Percentiles rank a stretch among this genome's conserved stretches.
Conservation (phyloP, 345 rosid species). For the Erysimum cheiranthoides region DNA sequence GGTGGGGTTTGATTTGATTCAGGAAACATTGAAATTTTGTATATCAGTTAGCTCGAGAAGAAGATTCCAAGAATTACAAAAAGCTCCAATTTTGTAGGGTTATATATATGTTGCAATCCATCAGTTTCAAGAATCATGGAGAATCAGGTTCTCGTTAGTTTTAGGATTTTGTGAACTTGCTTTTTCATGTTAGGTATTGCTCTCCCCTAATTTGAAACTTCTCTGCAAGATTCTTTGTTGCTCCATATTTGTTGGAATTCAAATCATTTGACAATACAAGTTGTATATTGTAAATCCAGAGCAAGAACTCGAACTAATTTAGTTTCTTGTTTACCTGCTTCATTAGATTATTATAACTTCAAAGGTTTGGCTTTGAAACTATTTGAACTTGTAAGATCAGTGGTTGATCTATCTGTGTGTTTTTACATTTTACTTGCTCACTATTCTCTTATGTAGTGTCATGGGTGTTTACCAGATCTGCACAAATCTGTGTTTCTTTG, state of each 20-base stretch:
- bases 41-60: not conserved
- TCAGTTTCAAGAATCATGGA: slow-evolving; percentile 20
- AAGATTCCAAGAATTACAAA: slow-evolving; percentile 35
- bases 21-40: not conserved
- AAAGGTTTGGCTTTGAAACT: slow-evolving; percentile 5
- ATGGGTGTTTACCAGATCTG: not conserved
- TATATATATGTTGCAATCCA: slow-evolving; percentile 23
- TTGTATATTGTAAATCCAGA: not conserved
- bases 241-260: slow-evolving; percentile 11
- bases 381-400: slow-evolving; percentile 9
- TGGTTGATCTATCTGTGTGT: not conserved
- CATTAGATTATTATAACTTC: not conserved
- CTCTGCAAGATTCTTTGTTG: too few species aligned
- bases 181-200: not conserved
- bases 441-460: not conserved
- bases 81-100: slow-evolving; percentile 37
- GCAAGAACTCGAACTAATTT: not conserved
- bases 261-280: not conserved
- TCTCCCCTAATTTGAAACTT: not conserved
- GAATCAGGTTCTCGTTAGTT: slow-evolving; percentile 27
- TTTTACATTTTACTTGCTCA: not conserved
- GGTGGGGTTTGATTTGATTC: slow-evolving; percentile 14
- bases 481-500: slow-evolving; percentile 35
- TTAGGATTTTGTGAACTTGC: not conserved
- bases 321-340: not conserved